Evolutionary conservation across 345 rosid species (phyloP).

Genomic region (Cardamine resedifolia): DNA sequence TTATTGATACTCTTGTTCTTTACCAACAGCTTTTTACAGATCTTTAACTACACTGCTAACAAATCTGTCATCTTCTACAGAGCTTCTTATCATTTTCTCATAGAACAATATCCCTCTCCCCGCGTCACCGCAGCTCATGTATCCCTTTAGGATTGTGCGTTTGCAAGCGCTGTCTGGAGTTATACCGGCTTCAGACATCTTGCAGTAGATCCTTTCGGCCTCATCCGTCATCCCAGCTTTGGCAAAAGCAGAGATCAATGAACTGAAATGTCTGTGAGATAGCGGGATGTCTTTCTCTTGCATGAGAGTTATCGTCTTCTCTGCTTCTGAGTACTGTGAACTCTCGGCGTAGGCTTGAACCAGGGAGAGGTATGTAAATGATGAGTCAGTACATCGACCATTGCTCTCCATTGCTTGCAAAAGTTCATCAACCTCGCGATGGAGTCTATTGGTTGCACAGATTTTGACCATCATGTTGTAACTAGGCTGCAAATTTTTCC

Average conservation of each 20-base stretch:
- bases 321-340: conserved; percentile 58
- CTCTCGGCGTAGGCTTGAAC: conserved; percentile 56
- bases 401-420: conserved; percentile 58
- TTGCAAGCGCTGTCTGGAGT: conserved; percentile 53
- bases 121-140: conserved; percentile 51
- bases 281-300: conserved; percentile 49
- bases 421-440: conserved; percentile 52
- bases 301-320: conserved; percentile 54
- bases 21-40: conserved; percentile 53
- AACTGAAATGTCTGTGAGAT: conserved; percentile 56
- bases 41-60: conserved; percentile 57
- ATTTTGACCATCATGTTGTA: conserved; percentile 64
- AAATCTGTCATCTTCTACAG: conserved; percentile 49
- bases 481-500: conserved; percentile 52
- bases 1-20: conserved; percentile 41
- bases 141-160: conserved; percentile 61
- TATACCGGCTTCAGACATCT: conserved; percentile 43
- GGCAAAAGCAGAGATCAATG: conserved; percentile 51
- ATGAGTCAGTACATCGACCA: conserved; percentile 52
- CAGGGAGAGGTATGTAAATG: conserved; percentile 53
- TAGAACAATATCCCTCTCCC: conserved; percentile 57
- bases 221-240: conserved; percentile 60
- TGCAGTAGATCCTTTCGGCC: conserved; percentile 56
- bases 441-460: conserved; percentile 50
- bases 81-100: conserved; percentile 46